Evolutionary conservation across 768 basidiomycete species (phyloP).

Genomic region (Suillus subluteus): DNA sequence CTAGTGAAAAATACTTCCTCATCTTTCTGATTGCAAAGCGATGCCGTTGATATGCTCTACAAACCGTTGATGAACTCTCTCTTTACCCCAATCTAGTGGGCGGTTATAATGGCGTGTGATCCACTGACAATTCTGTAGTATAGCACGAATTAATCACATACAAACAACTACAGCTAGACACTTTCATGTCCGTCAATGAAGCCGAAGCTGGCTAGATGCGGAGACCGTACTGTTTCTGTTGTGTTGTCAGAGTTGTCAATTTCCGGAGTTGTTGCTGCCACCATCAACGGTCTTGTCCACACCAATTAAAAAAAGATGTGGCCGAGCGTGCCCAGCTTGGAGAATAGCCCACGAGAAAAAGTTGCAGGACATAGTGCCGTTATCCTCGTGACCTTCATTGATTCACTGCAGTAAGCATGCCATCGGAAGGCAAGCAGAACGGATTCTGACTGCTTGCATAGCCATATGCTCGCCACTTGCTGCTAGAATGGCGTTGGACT

Average conservation of each 20-base stretch:
- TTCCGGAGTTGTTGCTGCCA: background rate
- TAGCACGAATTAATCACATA: background rate
- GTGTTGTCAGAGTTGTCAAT: background rate
- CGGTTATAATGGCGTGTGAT: background rate
- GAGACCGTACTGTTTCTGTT: background rate
- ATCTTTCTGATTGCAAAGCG: background rate
- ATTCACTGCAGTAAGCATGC: background rate
- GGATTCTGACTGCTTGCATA: background rate
- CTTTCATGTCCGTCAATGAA: background rate
- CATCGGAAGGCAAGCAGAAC: background rate
- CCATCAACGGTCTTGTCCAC: background rate
- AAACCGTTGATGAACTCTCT: background rate
- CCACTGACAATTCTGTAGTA: background rate
- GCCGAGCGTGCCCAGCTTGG: background rate
- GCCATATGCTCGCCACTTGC: background rate
- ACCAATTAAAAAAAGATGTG: background rate
- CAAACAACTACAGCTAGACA: background rate
- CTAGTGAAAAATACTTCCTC: background rate
- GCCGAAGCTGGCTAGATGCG: background rate
- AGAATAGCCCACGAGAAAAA: background rate
- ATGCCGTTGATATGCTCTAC: background rate
- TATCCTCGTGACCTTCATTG: background rate
- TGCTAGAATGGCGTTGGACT: background rate
- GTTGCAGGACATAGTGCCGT: background rate
- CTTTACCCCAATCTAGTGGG: background rate